Evolutionary conservation across 2,329 filamentous ascomycete species (phyloP).

Genomic region (Monilinia fructicola): DNA sequence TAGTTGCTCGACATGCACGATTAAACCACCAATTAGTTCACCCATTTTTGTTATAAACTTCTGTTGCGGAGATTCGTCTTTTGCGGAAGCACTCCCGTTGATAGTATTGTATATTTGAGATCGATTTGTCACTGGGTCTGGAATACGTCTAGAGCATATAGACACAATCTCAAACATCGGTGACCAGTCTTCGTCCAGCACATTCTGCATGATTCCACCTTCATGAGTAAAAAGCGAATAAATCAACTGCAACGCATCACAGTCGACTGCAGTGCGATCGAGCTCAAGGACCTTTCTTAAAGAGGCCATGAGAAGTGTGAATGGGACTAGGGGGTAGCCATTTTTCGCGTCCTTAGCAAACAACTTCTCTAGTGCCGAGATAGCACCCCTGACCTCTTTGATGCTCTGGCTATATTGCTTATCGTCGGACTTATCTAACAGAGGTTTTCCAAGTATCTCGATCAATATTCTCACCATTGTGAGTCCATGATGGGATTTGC

Average conservation of each 20-base stretch:
- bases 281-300: slow-evolving; percentile 50
- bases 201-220: slow-evolving; percentile 53
- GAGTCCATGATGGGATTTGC: slow-evolving; percentile 72
- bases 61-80: slow-evolving; percentile 32
- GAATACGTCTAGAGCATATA: slow-evolving; percentile 47
- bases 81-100: slow-evolving; percentile 5
- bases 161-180: slow-evolving; percentile 58
- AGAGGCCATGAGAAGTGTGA: slow-evolving; percentile 58
- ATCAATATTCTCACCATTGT: slow-evolving; percentile 65
- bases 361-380: slow-evolving; percentile 63
- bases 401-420: slow-evolving; percentile 47
- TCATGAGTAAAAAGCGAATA: slow-evolving; percentile 56
- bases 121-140: slow-evolving; percentile 33
- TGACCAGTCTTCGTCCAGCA: slow-evolving; percentile 67
- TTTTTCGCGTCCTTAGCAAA: slow-evolving; percentile 59
- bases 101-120: slow-evolving; percentile 30
- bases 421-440: slow-evolving; percentile 47
- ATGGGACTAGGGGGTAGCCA: slow-evolving; percentile 60
- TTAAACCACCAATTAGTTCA: slow-evolving; percentile 37
- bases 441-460: slow-evolving; percentile 56
- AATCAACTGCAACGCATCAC: slow-evolving; percentile 43
- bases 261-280: slow-evolving; percentile 39
- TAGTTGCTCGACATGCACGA: slow-evolving; percentile 39
- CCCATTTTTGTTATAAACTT: slow-evolving; percentile 33
- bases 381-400: slow-evolving; percentile 60